A percentile compares a stretch with the other conserved stretches of the same genome.
Evolutionary conservation across 768 basidiomycete genomes (phyloP).

Genomic region (Suillus cothurnatus): DNA sequence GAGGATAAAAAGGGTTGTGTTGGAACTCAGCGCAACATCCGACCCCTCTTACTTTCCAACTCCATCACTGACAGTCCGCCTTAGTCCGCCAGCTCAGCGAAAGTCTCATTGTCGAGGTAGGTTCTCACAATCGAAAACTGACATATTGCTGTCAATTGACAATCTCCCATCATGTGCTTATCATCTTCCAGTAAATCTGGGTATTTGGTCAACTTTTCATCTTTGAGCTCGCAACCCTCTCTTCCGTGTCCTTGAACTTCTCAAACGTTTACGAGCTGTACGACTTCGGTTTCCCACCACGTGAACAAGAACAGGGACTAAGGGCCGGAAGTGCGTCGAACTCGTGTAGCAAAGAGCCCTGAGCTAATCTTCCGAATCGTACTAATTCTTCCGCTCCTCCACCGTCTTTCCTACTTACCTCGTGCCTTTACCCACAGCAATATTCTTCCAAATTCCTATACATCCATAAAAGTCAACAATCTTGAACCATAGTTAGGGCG

Average conservation of each 20-base stretch:
- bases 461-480: conserved; percentile 15
- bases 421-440: conserved; percentile 13
- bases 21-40: conserved; percentile 30
- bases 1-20: conserved; percentile 8
- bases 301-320: conserved; percentile 34
- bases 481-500: conserved; percentile 32
- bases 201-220: conserved; percentile 9
- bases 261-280: conserved; percentile 17
- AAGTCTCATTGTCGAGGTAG: conserved; percentile 29
- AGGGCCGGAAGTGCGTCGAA: conserved; percentile 37
- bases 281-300: conserved; percentile 38
- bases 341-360: conserved; percentile 38
- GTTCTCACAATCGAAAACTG: conserved; percentile 14
- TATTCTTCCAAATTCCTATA: conserved; percentile 8
- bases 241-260: conserved; percentile 21
- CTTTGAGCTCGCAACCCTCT: conserved; percentile 11
- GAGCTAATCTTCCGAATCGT: conserved; percentile 34
- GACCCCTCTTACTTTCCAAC: conserved; percentile 24
- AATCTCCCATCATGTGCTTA: conserved; percentile 25
- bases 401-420: conserved; percentile 15
- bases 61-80: conserved; percentile 35
- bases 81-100: conserved; percentile 41
- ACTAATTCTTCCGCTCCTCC: conserved; percentile 30
- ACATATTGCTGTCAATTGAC: conserved; percentile 20
- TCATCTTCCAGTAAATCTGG: background rate